Evolutionary conservation across 2,329 filamentous ascomycete genomes (phyloP).

Genomic region (Blastomyces emzantsi): DNA sequence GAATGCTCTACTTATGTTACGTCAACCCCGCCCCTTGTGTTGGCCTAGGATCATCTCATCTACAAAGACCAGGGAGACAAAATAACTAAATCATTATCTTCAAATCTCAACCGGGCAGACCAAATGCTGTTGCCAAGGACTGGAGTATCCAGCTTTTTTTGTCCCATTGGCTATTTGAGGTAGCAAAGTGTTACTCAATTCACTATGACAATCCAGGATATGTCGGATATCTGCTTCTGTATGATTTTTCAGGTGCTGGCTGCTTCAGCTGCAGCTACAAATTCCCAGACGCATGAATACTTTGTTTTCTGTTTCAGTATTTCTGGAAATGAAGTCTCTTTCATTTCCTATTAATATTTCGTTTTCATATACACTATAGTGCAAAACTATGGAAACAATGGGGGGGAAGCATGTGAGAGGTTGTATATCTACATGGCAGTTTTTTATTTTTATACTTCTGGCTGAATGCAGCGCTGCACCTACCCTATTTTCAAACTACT

Average conservation of each 20-base stretch:
- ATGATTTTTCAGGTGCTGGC: neutral
- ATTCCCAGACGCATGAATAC: neutral
- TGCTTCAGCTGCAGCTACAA: neutral
- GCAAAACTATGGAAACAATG: neutral
- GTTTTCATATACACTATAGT: neutral
- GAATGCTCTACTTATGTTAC: too few relatives aligned
- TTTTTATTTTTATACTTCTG: too few relatives aligned
- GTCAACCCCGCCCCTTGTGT: too few relatives aligned
- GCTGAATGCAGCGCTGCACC: neutral
- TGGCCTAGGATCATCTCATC: too few relatives aligned
- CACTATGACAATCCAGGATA: neutral
- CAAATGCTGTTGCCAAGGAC: neutral
- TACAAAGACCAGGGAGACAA: too few relatives aligned
- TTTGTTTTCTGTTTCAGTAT: neutral
- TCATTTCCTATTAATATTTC: neutral
- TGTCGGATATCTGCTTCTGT: neutral
- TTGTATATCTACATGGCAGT: neutral
- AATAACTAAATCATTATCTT: too few relatives aligned
- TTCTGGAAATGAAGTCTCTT: neutral
- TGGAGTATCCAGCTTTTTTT: neutral
- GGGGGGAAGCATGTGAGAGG: neutral
- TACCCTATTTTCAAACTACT: neutral
- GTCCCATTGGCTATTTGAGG: neutral
- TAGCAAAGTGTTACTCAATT: neutral
- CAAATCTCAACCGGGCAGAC: neutral